Conservation (phyloP, 495 filamentous ascomycete genomes). For the Annulohypoxylon stygium region DNA sequence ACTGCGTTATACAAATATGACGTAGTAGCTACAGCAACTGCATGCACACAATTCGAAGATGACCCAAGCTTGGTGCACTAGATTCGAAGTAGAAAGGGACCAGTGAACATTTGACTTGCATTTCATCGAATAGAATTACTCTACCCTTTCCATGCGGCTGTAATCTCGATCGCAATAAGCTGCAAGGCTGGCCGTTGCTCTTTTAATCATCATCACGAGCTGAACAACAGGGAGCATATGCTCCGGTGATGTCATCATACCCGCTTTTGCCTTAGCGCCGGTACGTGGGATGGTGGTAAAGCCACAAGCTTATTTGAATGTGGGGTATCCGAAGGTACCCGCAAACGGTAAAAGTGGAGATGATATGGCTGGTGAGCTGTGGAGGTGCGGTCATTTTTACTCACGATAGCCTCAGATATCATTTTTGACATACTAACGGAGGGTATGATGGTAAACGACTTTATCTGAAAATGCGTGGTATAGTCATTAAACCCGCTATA, state of each 20-base stretch:
- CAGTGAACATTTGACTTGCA: background rate
- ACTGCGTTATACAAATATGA: conserved; percentile 40
- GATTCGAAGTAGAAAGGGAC: conserved; percentile 25
- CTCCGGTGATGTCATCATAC: conserved; percentile 42
- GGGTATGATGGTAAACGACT: background rate
- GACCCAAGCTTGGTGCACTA: conserved; percentile 8
- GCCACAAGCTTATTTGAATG: conserved; percentile 24
- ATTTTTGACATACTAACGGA: background rate
- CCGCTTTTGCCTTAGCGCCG: conserved; percentile 14
- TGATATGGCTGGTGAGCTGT: conserved; percentile 14
- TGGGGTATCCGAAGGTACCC: conserved; percentile 7
- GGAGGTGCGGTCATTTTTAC: conserved; percentile 18
- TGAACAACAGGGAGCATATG: conserved; percentile 33
- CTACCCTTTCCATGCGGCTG: conserved; percentile 26
- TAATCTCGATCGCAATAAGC: conserved; percentile 37
- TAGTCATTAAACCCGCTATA: background rate
- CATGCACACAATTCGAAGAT: conserved; percentile 7
- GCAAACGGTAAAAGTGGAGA: background rate
- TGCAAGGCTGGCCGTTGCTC: conserved; percentile 15
- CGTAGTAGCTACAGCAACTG: conserved; percentile 39
- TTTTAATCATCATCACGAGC: conserved; percentile 6
- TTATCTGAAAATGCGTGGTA: background rate
- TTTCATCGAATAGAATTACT: conserved; percentile 20
- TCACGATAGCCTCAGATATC: background rate
- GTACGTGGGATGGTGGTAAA: conserved; percentile 22